Conservation (phyloP, 495 filamentous ascomycete species). For the Podospora sp. region DNA sequence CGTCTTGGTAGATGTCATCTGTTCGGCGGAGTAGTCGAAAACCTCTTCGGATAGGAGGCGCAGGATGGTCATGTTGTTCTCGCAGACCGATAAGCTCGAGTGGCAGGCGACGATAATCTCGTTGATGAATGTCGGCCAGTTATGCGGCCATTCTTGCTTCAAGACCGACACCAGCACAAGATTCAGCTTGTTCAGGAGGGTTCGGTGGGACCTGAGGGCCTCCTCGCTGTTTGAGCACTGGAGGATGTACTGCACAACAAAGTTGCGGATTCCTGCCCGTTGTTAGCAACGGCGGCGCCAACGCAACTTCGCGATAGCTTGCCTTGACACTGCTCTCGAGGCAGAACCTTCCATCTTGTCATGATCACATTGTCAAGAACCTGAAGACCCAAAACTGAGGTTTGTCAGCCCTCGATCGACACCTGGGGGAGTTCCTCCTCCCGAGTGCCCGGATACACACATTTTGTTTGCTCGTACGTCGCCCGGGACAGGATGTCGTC, state of each 20-base stretch:
- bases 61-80: constrained; percentile 99
- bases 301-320: constrained; percentile 16
- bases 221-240: constrained; percentile 87
- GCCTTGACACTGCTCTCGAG: constrained; percentile 94
- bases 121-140: constrained; percentile 99
- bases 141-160: constrained; percentile 99
- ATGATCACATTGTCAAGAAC: constrained; percentile 98
- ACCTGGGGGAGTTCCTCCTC: not conserved
- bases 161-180: constrained; percentile 94
- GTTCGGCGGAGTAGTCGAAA: constrained; percentile 97
- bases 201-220: constrained; percentile 74
- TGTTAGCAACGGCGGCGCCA: constrained; percentile 19
- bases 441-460: constrained; percentile 52
- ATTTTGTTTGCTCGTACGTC: constrained; percentile 94
- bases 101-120: constrained; percentile 97
- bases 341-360: constrained; percentile 97
- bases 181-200: constrained; percentile 96
- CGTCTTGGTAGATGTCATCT: constrained; percentile 96
- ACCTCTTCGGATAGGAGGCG: constrained; percentile 96
- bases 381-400: constrained; percentile 84
- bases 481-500: constrained; percentile 92
- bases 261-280: constrained; percentile 86
- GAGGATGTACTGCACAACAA: constrained; percentile 97
- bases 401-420: constrained; percentile 47
- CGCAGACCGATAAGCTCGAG: constrained; percentile 92